These are phyloP conservation scores for Calocera viscosa DNA, from an alignment of 768 basidiomycete species.

Conservation along the genomic window DNA sequence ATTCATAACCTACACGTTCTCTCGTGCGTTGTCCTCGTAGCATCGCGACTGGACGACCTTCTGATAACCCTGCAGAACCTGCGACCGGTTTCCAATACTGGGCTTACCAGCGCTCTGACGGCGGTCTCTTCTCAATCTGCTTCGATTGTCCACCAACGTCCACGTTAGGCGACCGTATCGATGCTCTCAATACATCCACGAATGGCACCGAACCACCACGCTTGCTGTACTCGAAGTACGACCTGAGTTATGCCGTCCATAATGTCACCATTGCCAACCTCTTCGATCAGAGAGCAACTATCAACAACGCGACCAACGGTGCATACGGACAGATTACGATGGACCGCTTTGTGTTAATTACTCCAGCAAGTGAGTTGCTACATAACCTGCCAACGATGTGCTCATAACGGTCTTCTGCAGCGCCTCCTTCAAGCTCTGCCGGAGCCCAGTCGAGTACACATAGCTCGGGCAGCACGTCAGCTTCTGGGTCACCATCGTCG, in stretches of 20 bases:
- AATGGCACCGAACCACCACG: background rate
- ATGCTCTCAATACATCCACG: slow-evolving; percentile 1
- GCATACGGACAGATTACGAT: background rate
- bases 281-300: slow-evolving; percentile 3
- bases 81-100: slow-evolving; percentile 5
- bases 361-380: background rate
- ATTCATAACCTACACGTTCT: background rate
- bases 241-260: background rate
- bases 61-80: background rate
- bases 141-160: slow-evolving; percentile 6
- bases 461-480: background rate
- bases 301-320: background rate
- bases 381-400: no score
- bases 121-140: slow-evolving; percentile 8
- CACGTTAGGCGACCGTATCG: background rate
- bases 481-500: background rate
- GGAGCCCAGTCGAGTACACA: no score
- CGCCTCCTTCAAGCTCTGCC: background rate
- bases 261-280: slow-evolving; percentile 4
- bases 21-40: background rate
- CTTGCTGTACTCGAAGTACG: background rate
- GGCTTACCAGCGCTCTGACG: slow-evolving; percentile 11
- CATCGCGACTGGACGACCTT: background rate
- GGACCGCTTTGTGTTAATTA: background rate
- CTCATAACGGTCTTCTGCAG: background rate